A percentile compares a stretch with the other conserved stretches of the same genome.
phyloP scores from a whole-genome alignment of 306 rosid genomes.

The Oxytropis ochrocephala region DNA sequence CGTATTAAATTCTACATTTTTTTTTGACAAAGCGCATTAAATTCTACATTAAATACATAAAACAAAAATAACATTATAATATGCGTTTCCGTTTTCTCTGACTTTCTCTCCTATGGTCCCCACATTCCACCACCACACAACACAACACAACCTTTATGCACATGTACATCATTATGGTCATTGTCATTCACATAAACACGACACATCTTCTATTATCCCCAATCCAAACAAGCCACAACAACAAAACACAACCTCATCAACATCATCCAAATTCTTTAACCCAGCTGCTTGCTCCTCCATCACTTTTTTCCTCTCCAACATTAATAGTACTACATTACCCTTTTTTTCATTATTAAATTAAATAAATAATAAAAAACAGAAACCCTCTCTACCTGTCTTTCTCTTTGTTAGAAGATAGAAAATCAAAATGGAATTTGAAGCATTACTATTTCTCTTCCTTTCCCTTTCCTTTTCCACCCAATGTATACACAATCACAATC shows the following conservation, averaged over 20 bases:
- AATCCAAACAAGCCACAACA: background rate
- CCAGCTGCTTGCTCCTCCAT: background rate
- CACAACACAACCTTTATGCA: background rate
- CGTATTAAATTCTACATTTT: too few relatives aligned
- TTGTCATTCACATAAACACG: background rate
- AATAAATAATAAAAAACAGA: background rate
- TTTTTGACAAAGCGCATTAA: too few relatives aligned
- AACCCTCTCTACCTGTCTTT: constrained; percentile 17
- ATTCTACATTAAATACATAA: background rate
- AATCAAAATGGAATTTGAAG: constrained; percentile 22
- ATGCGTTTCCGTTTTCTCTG: constrained; percentile 32
- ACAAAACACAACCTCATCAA: background rate
- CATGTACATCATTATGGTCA: background rate
- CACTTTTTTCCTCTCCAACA: constrained; percentile 4
- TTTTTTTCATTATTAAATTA: background rate
- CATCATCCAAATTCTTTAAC: background rate
- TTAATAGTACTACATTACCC: background rate
- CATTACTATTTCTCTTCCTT: background rate
- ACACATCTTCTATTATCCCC: background rate
- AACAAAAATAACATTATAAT: background rate
- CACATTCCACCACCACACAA: constrained; percentile 9
- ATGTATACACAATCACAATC: constrained; percentile 5
- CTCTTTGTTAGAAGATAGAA: constrained; percentile 3
- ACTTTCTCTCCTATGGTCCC: constrained; percentile 38
- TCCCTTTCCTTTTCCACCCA: background rate